phyloP scores from a whole-genome alignment of 495 filamentous ascomycete species.

The Penicillium psychrofluorescens region DNA sequence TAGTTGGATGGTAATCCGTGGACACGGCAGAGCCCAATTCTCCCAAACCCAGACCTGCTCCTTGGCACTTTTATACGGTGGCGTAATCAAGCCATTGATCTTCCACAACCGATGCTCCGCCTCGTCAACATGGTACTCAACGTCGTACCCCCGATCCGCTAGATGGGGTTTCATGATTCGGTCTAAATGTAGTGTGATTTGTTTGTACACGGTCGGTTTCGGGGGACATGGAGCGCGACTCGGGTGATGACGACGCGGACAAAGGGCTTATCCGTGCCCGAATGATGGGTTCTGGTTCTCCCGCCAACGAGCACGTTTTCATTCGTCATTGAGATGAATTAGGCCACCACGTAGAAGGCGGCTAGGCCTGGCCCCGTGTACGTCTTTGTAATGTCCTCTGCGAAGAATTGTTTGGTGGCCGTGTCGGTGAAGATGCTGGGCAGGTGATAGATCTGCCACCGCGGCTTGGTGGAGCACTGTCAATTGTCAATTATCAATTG shows the following conservation, averaged over 20 bases:
- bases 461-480: constrained; percentile 13
- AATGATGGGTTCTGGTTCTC: neutral
- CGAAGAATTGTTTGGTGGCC: constrained; percentile 10
- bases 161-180: constrained; percentile 14
- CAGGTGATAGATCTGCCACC: constrained; percentile 24
- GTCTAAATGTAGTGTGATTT: constrained; percentile 8
- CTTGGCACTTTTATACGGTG: constrained; percentile 9
- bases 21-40: constrained; percentile 9
- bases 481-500: neutral
- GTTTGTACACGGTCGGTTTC: constrained; percentile 3
- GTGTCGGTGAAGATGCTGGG: constrained; percentile 6
- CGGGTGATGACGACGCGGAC: constrained; percentile 16
- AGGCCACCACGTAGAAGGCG: constrained; percentile 20
- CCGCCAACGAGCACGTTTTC: constrained; percentile 9
- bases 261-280: constrained; percentile 5
- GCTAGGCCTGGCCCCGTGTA: constrained; percentile 16
- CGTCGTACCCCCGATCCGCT: constrained; percentile 14
- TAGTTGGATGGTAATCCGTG: no score
- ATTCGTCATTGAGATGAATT: constrained; percentile 9
- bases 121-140: constrained; percentile 21
- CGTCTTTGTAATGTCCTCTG: constrained; percentile 17
- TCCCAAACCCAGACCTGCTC: constrained; percentile 15
- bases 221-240: constrained; percentile 12
- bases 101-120: constrained; percentile 20
- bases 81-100: constrained; percentile 20